A percentile compares a stretch with the other conserved stretches of the same genome.
Conservation (phyloP, 371 early-diverging fungal genomes). For the Mucor plumbeus region DNA sequence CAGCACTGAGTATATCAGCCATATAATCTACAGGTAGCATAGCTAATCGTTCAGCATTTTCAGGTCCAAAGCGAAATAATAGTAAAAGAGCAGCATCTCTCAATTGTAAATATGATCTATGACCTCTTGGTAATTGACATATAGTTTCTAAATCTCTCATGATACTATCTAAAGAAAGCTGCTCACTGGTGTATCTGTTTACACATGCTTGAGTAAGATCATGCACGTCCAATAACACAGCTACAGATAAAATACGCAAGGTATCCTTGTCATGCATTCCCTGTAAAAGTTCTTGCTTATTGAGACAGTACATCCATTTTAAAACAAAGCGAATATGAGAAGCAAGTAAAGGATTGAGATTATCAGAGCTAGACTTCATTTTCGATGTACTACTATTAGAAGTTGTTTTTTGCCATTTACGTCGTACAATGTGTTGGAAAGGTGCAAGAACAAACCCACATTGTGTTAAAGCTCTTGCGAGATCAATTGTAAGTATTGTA, state of each 20-base stretch:
- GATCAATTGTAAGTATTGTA: conserved; percentile 36
- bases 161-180: conserved; percentile 42
- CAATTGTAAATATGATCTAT: conserved; percentile 40
- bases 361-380: background rate
- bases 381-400: background rate
- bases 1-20: conserved; percentile 53
- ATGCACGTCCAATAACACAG: conserved; percentile 45
- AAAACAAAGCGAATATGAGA: conserved; percentile 51
- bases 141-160: conserved; percentile 52
- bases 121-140: conserved; percentile 46
- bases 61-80: conserved; percentile 46
- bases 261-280: conserved; percentile 40
- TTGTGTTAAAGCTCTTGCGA: conserved; percentile 35
- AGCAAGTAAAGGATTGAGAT: conserved; percentile 32
- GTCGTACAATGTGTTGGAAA: conserved; percentile 51
- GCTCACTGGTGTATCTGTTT: conserved; percentile 36
- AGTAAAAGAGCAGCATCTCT: conserved; percentile 48
- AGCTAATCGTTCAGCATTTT: conserved; percentile 37
- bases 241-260: conserved; percentile 38
- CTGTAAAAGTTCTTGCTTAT: conserved; percentile 28
- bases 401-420: conserved; percentile 45
- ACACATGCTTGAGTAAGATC: conserved; percentile 46
- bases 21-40: conserved; percentile 51
- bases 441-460: conserved; percentile 48
- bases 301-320: conserved; percentile 44